Percentiles rank a stretch among this genome's conserved stretches.
Conservation (phyloP, 2,329 filamentous ascomycete genomes). For the Xylariaceae sp. region DNA sequence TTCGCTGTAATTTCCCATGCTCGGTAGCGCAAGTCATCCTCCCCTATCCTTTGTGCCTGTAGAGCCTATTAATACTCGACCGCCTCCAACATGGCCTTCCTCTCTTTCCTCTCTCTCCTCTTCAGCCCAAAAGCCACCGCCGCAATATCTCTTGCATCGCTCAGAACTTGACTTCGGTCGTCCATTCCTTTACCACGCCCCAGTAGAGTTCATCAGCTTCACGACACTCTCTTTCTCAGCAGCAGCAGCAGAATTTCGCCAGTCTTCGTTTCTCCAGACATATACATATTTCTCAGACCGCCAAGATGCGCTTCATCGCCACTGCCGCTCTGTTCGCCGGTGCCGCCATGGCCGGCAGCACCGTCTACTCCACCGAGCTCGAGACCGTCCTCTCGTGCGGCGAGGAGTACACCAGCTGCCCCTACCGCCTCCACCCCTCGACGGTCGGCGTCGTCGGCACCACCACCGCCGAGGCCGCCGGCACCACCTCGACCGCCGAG, state of each 20-base stretch:
- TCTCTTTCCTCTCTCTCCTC: slow-evolving; percentile 17
- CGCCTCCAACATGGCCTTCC: slow-evolving; percentile 23
- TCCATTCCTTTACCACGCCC: slow-evolving; percentile 43
- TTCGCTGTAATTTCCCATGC: slow-evolving; percentile 25
- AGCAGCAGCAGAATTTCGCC: slow-evolving; percentile 19
- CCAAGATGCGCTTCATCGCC: slow-evolving; percentile 58
- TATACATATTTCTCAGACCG: slow-evolving; percentile 22
- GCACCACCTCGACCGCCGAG: slow-evolving; percentile 28
- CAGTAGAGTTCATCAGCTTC: slow-evolving; percentile 27
- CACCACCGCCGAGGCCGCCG: slow-evolving; percentile 14
- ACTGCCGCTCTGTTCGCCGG: slow-evolving; percentile 44
- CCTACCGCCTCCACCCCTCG: slow-evolving; percentile 35
- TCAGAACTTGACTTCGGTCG: slow-evolving; percentile 47
- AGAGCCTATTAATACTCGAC: slow-evolving; percentile 39
- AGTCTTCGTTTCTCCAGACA: slow-evolving; percentile 24
- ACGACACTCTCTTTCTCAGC: slow-evolving; percentile 24
- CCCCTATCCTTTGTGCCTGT: slow-evolving; percentile 21
- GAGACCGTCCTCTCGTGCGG: slow-evolving; percentile 56
- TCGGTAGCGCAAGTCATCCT: slow-evolving; percentile 12
- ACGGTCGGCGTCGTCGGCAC: slow-evolving; percentile 27
- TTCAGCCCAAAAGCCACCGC: slow-evolving; percentile 38
- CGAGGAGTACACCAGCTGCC: slow-evolving; percentile 56
- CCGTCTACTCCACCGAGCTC: slow-evolving; percentile 51
- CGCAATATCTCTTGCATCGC: slow-evolving; percentile 31
- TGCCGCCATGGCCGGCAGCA: slow-evolving; percentile 34